Evolutionary conservation across 768 basidiomycete species (phyloP).

Genomic region (Leccinum barrowsii): DNA sequence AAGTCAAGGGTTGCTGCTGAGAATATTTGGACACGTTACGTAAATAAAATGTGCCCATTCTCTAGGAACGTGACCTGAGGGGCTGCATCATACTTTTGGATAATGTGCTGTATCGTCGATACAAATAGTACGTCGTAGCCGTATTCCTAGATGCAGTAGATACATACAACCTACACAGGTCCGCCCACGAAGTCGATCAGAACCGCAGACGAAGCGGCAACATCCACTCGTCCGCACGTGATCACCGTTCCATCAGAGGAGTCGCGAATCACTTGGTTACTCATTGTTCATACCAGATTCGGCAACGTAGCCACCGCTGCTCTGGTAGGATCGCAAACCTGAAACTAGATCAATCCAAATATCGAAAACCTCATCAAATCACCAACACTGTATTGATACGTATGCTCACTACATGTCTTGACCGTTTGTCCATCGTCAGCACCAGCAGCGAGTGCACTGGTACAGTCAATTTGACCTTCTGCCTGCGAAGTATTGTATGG

Average conservation of each 20-base stretch:
- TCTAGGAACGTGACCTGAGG: too few species aligned
- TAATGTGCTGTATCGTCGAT: not conserved
- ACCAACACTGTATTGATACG: constrained; percentile 51
- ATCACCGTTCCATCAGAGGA: constrained; percentile 17
- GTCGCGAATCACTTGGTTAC: not conserved
- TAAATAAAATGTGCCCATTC: too few species aligned
- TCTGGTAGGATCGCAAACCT: not conserved
- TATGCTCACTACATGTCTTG: constrained; percentile 49
- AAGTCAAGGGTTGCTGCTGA: not conserved
- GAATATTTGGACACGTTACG: too few species aligned
- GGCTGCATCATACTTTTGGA: too few species aligned
- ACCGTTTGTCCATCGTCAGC: constrained; percentile 40
- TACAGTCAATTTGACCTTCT: constrained; percentile 39
- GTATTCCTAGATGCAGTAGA: not conserved
- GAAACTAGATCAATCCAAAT: not conserved
- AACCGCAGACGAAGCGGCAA: constrained; percentile 38
- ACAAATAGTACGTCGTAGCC: not conserved
- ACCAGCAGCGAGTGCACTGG: constrained; percentile 47
- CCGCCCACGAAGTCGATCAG: constrained; percentile 22
- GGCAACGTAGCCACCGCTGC: not conserved
- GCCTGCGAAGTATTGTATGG: constrained; percentile 43
- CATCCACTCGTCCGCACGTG: constrained; percentile 29
- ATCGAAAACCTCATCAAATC: not conserved
- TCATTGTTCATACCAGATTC: not conserved
- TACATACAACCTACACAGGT: not conserved